Evolutionary conservation across 345 rosid genomes (phyloP), one percentile per base, ranked within the genome.

Genomic region (Gossypium herbaceum): DNA sequence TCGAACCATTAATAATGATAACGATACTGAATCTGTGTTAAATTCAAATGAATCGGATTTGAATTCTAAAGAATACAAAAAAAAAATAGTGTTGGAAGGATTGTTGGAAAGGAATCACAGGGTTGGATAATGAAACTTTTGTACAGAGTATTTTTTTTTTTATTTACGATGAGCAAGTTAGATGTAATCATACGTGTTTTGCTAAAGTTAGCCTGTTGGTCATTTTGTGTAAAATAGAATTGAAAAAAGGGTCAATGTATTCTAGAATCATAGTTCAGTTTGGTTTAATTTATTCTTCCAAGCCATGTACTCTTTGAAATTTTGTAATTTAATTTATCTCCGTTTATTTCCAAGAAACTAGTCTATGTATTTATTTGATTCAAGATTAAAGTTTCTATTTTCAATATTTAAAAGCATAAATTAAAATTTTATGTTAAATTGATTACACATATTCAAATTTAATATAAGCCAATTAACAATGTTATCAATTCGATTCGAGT

Each of bases 11-110:
- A 72, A 4, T 8, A 34, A 51, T 11, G 3, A 20, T n/a, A 58
- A 39, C 2, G 69, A 64, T 44, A 7, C 62, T 61, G 70, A 75
- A 78, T 19, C 4, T 57, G 10, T 0, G 1, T 0, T 0, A 0
- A 29, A 15, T 61, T 61, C n/a, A 7, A 48, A 57, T 15, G 82
- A 47, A 10, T 65, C 41, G 48, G 81, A 81, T 77, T 76, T 89
- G 67, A 68, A 78, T 48, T 86, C 88, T 10, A 80, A 82, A 70
- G 89, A 85, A 61, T 77, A 82, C 39, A 87, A 87, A 77, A 88
- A 80, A 82, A 89, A 72, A 72, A 92, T 92, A 79, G 86, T 90
- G 59, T 57, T 91, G 79, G 90, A 88, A 25, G 98, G 97, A 19
- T 75, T 94, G 75, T 91, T 91, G 7, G 85, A 87, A 41, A 89